Evolutionary conservation across 176 grass and related monocot genomes (phyloP).

Genomic region (Oryza rufipogon): DNA sequence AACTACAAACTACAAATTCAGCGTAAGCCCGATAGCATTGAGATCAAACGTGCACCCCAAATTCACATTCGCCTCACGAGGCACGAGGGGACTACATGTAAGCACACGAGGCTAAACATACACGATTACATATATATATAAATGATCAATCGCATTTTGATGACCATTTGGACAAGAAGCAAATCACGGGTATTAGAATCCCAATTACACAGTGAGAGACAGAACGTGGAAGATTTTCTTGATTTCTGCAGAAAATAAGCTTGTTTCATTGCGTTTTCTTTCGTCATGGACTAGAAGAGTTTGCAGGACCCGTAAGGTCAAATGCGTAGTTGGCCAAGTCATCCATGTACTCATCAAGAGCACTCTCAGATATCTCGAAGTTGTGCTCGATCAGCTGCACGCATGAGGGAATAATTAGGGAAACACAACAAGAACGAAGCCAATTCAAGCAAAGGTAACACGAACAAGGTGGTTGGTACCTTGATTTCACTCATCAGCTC

Average conservation of each 20-base stretch:
- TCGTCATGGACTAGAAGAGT: too few species aligned
- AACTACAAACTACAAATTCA: too few species aligned
- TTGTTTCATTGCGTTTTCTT: neutral
- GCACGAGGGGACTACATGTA: too few species aligned
- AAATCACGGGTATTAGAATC: too few species aligned
- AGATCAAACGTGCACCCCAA: too few species aligned
- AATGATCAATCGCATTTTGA: neutral
- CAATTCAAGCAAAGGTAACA: neutral
- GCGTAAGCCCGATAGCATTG: too few species aligned
- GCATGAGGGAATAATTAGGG: neutral
- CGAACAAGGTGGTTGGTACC: neutral
- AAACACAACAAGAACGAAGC: too few species aligned
- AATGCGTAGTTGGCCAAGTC: neutral
- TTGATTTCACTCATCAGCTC: constrained; percentile 34
- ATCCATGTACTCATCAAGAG: neutral
- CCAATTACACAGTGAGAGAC: too few species aligned
- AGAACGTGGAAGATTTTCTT: neutral
- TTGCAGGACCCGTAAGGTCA: neutral
- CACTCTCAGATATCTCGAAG: neutral
- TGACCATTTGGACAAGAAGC: neutral
- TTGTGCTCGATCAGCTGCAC: neutral
- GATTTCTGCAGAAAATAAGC: neutral
- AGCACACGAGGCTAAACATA: too few species aligned
- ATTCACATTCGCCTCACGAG: too few species aligned
- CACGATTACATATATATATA: too few species aligned